These are phyloP conservation scores for Pichia heedii DNA, from an alignment of 805 yeast species.

Conservation along the genomic window DNA sequence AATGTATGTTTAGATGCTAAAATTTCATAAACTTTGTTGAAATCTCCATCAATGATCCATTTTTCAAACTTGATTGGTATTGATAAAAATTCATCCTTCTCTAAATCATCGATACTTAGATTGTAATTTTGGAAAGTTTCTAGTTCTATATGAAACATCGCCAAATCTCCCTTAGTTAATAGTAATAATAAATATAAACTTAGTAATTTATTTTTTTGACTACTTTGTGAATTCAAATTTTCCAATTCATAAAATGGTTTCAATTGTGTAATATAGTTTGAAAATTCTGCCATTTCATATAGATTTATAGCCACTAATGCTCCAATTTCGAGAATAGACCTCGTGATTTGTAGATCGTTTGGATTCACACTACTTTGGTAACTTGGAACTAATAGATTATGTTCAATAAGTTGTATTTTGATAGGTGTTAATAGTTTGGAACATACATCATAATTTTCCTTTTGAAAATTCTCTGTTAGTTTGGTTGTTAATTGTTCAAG, in stretches of 20 bases:
- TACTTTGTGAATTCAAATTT: conserved; percentile 28
- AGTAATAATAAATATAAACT: conserved; percentile 70
- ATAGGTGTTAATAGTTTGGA: conserved; percentile 56
- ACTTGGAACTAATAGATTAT: conserved; percentile 64
- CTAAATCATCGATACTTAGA: conserved; percentile 38
- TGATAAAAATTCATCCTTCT: conserved; percentile 59
- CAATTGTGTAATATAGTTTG: conserved; percentile 63
- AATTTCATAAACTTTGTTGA: conserved; percentile 81
- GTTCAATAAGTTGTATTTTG: conserved; percentile 71
- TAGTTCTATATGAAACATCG: conserved; percentile 83
- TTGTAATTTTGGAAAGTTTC: conserved; percentile 53
- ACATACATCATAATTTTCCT: conserved; percentile 54
- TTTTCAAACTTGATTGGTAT: conserved; percentile 87
- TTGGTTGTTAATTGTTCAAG: conserved; percentile 63
- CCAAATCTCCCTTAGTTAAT: conserved; percentile 74
- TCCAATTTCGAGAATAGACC: conserved; percentile 81
- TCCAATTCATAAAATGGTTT: conserved; percentile 59
- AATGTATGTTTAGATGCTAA: conserved; percentile 42
- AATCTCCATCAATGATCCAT: conserved; percentile 94
- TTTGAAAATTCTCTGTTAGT: conserved; percentile 54
- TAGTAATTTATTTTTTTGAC: conserved; percentile 61
- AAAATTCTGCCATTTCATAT: conserved; percentile 54
- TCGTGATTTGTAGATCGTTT: conserved; percentile 67
- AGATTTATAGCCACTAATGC: conserved; percentile 69
- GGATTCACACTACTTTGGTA: conserved; percentile 33